phyloP scores from a whole-genome alignment of 805 yeast species.

The Komagataella pastoris region DNA sequence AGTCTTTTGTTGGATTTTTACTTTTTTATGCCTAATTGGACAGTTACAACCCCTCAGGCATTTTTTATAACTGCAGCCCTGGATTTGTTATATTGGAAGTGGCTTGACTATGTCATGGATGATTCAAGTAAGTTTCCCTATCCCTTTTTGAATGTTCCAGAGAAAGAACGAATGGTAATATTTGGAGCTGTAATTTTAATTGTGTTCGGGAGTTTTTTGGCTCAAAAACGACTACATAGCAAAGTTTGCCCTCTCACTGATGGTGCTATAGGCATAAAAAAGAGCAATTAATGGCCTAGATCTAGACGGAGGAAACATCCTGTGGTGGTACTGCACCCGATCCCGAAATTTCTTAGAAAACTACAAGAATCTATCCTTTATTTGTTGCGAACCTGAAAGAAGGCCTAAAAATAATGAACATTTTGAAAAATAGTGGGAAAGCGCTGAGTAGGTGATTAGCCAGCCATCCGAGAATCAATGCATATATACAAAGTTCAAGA shows the following conservation, averaged over 20 bases:
- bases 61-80: slow-evolving; percentile 23
- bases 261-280: background rate
- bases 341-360: no score
- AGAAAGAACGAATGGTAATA: slow-evolving; percentile 27
- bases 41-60: slow-evolving; percentile 20
- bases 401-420: no score
- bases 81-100: slow-evolving; percentile 38
- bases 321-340: no score
- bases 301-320: background rate
- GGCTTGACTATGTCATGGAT: slow-evolving; percentile 33
- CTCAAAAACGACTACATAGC: slow-evolving; percentile 10
- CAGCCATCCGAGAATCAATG: no score
- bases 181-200: slow-evolving; percentile 30
- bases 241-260: background rate
- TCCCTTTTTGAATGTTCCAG: slow-evolving; percentile 47
- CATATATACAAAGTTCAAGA: background rate
- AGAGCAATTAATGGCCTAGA: background rate
- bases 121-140: slow-evolving; percentile 42
- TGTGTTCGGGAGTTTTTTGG: slow-evolving; percentile 18
- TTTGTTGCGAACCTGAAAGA: no score
- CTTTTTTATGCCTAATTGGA: slow-evolving; percentile 33
- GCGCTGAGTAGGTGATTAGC: no score
- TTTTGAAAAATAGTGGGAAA: no score
- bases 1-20: slow-evolving; percentile 43
- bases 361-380: no score